Conservation (phyloP, 1,284 basidiomycete species). For the Exsudoporus floridanus region DNA sequence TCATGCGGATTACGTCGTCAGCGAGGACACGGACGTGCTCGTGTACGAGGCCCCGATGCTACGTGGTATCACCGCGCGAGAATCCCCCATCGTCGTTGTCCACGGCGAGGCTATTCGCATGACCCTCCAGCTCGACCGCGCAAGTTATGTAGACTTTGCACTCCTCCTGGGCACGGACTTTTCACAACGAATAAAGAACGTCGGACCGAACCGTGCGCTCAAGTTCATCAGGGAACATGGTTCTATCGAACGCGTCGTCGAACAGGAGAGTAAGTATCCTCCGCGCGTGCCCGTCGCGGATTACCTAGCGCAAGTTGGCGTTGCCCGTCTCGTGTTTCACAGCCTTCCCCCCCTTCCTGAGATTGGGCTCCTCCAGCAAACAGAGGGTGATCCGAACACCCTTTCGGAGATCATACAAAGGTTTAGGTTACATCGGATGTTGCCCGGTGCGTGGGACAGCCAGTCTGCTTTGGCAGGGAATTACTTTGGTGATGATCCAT, state of each 20-base stretch:
- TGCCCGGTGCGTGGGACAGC: conserved; percentile 46
- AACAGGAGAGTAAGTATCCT: conserved; percentile 52
- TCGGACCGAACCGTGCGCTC: conserved; percentile 75
- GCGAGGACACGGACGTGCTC: conserved; percentile 85
- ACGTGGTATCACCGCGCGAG: conserved; percentile 64
- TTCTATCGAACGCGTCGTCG: conserved; percentile 71
- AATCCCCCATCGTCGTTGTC: conserved; percentile 59
- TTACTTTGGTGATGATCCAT: conserved; percentile 64
- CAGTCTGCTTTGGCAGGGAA: conserved; percentile 53
- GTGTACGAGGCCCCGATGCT: conserved; percentile 78
- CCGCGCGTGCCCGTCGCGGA: conserved; percentile 43
- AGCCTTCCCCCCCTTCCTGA: conserved; percentile 62
- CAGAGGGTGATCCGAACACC: conserved; percentile 40
- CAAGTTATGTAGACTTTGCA: conserved; percentile 75
- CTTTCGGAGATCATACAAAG: conserved; percentile 48
- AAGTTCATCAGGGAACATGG: conserved; percentile 69
- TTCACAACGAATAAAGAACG: conserved; percentile 72
- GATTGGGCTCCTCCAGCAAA: conserved; percentile 34
- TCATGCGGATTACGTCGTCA: conserved; percentile 79
- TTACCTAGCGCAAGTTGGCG: conserved; percentile 61
- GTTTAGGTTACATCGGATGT: conserved; percentile 46
- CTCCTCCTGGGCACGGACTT: conserved; percentile 89
- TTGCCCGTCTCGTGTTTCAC: conserved; percentile 61
- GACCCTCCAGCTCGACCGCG: conserved; percentile 53
- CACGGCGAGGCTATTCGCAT: conserved; percentile 64